These are phyloP conservation scores for Gymnopilus junonius DNA, from an alignment of 768 basidiomycete genomes.

Conservation along the genomic window DNA sequence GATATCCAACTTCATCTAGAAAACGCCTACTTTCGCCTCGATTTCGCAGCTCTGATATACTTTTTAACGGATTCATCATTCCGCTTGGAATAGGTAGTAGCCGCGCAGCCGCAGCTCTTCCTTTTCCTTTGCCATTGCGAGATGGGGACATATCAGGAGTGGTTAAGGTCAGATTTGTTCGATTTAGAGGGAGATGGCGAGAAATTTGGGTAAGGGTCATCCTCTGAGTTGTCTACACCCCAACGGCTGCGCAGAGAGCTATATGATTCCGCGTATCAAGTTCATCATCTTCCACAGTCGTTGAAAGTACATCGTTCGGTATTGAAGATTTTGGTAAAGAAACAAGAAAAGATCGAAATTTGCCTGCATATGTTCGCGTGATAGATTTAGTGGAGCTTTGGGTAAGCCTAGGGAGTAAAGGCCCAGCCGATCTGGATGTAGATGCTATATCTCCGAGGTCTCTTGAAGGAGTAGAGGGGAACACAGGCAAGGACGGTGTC, in stretches of 20 bases:
- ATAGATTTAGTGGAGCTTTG: slow-evolving; percentile 36
- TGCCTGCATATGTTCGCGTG: slow-evolving; percentile 74
- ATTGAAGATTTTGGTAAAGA: slow-evolving; percentile 47
- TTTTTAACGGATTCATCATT: slow-evolving; percentile 77
- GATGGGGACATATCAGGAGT: slow-evolving; percentile 43
- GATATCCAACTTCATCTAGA: slow-evolving; percentile 82
- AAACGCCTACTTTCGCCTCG: slow-evolving; percentile 83
- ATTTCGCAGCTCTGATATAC: slow-evolving; percentile 78
- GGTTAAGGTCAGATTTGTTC: slow-evolving; percentile 32
- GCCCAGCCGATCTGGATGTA: slow-evolving; percentile 23
- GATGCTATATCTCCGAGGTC: slow-evolving; percentile 15
- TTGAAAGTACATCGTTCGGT: slow-evolving; percentile 19
- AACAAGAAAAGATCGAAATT: slow-evolving; percentile 81
- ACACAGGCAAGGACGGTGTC: slow-evolving; percentile 41
- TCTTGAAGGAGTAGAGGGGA: slow-evolving; percentile 34
- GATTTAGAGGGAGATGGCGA: slow-evolving; percentile 34
- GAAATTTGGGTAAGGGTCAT: slow-evolving; percentile 53
- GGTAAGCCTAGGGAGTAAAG: slow-evolving; percentile 30
- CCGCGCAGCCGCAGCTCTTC: slow-evolving; percentile 28
- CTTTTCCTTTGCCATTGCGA: slow-evolving; percentile 39
- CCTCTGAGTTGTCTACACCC: slow-evolving; percentile 83
- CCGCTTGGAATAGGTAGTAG: slow-evolving; percentile 46
- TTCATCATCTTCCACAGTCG: slow-evolving; percentile 42
- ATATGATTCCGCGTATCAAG: slow-evolving; percentile 73
- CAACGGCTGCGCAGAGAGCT: slow-evolving; percentile 73